Percentiles rank a stretch among this genome's conserved stretches.
phyloP scores from a whole-genome alignment of 2,329 filamentous ascomycete species.

The Epichloe aotearoae region DNA sequence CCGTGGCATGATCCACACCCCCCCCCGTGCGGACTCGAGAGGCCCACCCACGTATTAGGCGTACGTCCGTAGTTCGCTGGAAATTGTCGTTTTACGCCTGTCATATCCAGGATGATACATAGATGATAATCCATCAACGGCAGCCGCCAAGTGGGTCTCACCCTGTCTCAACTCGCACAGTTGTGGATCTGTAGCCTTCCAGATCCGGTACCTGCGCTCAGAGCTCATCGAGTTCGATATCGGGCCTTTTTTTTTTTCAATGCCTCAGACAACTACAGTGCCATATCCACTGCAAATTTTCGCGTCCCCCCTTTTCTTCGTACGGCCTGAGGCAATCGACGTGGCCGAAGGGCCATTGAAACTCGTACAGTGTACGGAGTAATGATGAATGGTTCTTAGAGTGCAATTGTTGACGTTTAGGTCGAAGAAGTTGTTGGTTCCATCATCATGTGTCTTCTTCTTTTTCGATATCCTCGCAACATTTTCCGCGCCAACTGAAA shows the following conservation, averaged over 20 bases:
- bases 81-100: background rate
- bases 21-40: background rate
- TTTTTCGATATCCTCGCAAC: background rate
- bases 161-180: conserved; percentile 2
- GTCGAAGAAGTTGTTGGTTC: no score
- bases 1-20: background rate
- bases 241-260: conserved; percentile 3
- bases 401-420: no score
- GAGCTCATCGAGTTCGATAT: conserved; percentile 7
- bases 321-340: background rate
- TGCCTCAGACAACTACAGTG: conserved; percentile 12
- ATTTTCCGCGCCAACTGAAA: background rate
- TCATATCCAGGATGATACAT: background rate
- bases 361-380: background rate
- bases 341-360: background rate
- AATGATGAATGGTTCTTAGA: no score
- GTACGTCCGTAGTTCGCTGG: background rate
- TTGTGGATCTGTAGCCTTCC: background rate
- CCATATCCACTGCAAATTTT: conserved; percentile 6
- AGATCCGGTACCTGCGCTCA: conserved; percentile 7
- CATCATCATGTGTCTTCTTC: background rate
- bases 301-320: background rate
- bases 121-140: conserved; percentile 3
- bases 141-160: conserved; percentile 7
- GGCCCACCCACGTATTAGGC: conserved; percentile 12